Base-by-base conservation (phyloP, 345 rosid genomes). In the Excoecaria agallocha region DNA sequence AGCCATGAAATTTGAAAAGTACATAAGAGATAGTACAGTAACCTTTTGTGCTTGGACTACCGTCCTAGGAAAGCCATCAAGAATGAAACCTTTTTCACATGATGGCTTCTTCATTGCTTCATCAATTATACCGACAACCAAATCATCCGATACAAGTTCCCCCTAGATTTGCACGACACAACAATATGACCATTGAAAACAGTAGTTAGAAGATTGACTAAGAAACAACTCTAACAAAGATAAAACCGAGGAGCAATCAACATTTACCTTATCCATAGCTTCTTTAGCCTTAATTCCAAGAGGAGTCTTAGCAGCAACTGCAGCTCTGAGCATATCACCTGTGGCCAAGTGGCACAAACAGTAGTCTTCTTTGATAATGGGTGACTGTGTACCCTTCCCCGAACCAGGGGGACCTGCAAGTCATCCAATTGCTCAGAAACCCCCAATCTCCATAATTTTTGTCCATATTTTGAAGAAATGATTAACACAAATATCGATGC, bases 331-430 rank as follows among this genome's bases (percentile, higher is more conserved):
- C 97, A 96, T 96, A 75, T 96, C 99, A 11, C 99, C 99, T 39
- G 99, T 91, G 54, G 99, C 96, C 88, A 96, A 85, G 89, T 96
- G 99, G 74, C 99, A 96, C 75, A 96, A 81, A 77, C 99, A 96
- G 69, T 83, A 88, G 81, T 96, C 98, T 62, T 96, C 96, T 82
- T 96, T 96, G 55, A 96, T 93, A 8, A 91, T 82, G 11, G 98
- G 96, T 39, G 98, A 96, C 65, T 96, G 98, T 51, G 98, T 94
- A 76, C 98, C 98, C 83, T 92, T 94, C 3, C 98, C 98, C 0
- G 97, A 94, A 73, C 98, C 99, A 63, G 99, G 99, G 69, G 98
- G 98, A 68, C 99, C 99, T 96, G 85, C 72, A 30, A 69, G 52
- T 24, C 57, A 61, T 37, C 30, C 2, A 39, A 7, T 41, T 3